Evolutionary conservation across 441 rosid species (phyloP), one percentile per base, ranked within the genome.

Genomic region (Raphanus hybrid): DNA sequence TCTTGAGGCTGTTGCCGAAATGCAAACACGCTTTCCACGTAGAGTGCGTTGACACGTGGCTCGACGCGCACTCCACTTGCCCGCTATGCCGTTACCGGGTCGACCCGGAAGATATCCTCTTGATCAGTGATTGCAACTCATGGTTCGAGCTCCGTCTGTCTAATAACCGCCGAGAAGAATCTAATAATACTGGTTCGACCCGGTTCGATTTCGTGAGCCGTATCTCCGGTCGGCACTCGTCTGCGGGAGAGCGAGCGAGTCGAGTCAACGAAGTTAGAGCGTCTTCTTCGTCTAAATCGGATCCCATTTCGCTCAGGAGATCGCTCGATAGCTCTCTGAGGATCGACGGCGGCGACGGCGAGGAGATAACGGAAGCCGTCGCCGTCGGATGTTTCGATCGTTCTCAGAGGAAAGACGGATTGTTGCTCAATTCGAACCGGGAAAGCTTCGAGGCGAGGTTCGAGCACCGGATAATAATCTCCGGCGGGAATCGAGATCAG

Each of bases 41-140:
- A 26, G 97, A 94, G 67, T 92, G 98, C 69, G 91, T 94, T n/a
- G 98, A 92, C 75, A 92, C 96, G 27, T 94, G 98, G 98, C 98
- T 94, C n/a, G 98, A 94, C 71, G 93, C 90, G 1, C 98, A 94
- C 67, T 94, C 97, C 32, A 92, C 97, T 10, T 94, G 98, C 62
- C 98, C 98, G 50, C 94, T 94, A 35, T 94, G 98, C 73, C 92
- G 98, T 34, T 84, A 83, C 85, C 88, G 95, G 26, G 97, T 94
- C 67, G 91, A 94, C 82, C 96, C 96, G 3, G 98, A 94, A 82
- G 97, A 94, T 64, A 78, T 94, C 32, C 90, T 92, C 62, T 75
- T 94, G 74, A 76, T 88, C 52, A 84, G 80, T 29, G 84, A 80
- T 8, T 67, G 81, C 75, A 65, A 74, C 9, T 72, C 81, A n/a